These are phyloP conservation scores for Leishmania gerbilli DNA, from an alignment of 208 protist genomes.

Conservation along the genomic window DNA sequence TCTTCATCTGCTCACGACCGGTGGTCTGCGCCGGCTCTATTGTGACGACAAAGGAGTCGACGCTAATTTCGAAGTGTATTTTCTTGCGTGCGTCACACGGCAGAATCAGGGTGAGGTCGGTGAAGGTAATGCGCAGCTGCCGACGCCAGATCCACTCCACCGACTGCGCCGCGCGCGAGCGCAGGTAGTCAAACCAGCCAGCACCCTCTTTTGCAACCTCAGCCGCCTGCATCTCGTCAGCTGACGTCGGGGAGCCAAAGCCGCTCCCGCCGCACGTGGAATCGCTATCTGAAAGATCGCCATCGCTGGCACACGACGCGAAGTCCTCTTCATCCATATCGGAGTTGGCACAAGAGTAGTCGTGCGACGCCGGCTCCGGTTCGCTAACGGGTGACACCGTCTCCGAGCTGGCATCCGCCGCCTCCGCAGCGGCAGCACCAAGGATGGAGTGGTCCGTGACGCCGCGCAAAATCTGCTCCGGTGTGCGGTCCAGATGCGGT, in stretches of 20 bases:
- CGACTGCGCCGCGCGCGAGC: constrained; percentile 39
- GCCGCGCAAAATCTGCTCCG: constrained; percentile 50
- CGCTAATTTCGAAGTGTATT: constrained; percentile 38
- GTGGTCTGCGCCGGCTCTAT: constrained; percentile 47
- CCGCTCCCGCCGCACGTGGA: constrained; percentile 18
- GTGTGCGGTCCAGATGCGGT: constrained; percentile 31
- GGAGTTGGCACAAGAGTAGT: constrained; percentile 16
- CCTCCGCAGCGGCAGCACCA: constrained; percentile 23
- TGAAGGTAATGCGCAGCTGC: constrained; percentile 52
- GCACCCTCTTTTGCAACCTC: not conserved
- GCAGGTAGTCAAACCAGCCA: constrained; percentile 58
- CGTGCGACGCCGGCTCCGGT: constrained; percentile 7
- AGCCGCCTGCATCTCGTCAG: constrained; percentile 1
- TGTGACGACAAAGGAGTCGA: constrained; percentile 43
- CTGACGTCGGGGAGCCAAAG: constrained; percentile 21
- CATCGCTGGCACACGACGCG: constrained; percentile 67
- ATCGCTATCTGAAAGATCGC: constrained; percentile 37
- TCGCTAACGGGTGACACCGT: constrained; percentile 16
- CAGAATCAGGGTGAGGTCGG: constrained; percentile 41
- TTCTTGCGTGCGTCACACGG: constrained; percentile 47
- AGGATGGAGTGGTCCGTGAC: constrained; percentile 64
- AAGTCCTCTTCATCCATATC: constrained; percentile 45
- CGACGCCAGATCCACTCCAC: constrained; percentile 75
- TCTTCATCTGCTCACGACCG: constrained; percentile 47
- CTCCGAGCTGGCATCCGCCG: constrained; percentile 16